phyloP scores from a whole-genome alignment of 2,329 filamentous ascomycete species.

The Ceratocystis huliohia region DNA sequence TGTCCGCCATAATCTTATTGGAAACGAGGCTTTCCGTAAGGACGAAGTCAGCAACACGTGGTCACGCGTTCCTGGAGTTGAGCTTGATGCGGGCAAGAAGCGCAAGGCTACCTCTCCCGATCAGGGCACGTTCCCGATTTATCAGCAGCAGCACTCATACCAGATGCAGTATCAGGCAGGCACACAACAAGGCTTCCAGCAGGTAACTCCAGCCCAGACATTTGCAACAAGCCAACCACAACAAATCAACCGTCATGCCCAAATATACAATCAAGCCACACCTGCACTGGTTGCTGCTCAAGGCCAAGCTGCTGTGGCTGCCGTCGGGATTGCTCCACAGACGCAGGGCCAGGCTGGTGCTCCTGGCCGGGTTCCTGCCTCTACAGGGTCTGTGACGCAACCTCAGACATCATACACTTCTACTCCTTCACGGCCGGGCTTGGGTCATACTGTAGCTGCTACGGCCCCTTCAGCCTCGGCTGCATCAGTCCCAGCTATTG shows the following conservation, averaged over 20 bases:
- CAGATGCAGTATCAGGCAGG: slow-evolving; percentile 19
- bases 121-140: slow-evolving; percentile 28
- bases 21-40: slow-evolving; percentile 49
- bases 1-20: slow-evolving; percentile 51
- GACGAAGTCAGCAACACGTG: slow-evolving; percentile 44
- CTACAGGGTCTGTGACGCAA: neutral
- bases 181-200: slow-evolving; percentile 12
- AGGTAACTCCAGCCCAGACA: neutral
- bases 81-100: slow-evolving; percentile 49
- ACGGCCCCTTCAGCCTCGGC: neutral
- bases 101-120: slow-evolving; percentile 44
- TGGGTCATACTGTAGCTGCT: slow-evolving; percentile 5
- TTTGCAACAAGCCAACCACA: neutral
- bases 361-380: slow-evolving; percentile 9
- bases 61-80: slow-evolving; percentile 45
- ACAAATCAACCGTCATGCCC: slow-evolving; percentile 5
- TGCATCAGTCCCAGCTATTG: neutral
- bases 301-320: slow-evolving; percentile 14
- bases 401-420: slow-evolving; percentile 12
- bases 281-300: slow-evolving; percentile 18
- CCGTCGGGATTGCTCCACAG: slow-evolving; percentile 11
- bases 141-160: slow-evolving; percentile 23
- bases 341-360: slow-evolving; percentile 14
- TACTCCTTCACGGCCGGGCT: slow-evolving; percentile 1
- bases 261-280: slow-evolving; percentile 16